Percentiles rank a stretch among this genome's conserved stretches.
Conservation (phyloP, 2,329 filamentous ascomycete species). For the Colletotrichum orchidophilum region DNA sequence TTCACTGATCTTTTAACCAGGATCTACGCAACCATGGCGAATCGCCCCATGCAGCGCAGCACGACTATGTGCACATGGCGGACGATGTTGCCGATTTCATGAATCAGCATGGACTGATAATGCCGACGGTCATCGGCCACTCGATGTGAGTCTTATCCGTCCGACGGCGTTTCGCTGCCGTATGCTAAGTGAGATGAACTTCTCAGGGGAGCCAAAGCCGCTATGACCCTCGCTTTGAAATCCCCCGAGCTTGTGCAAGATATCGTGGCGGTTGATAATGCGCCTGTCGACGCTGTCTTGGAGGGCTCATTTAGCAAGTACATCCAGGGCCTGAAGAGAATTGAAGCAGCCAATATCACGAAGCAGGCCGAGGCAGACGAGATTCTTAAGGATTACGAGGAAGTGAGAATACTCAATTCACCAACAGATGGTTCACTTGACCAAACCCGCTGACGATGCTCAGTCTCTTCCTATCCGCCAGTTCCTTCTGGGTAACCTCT, state of each 20-base stretch:
- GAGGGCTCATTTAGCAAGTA: constrained; percentile 81
- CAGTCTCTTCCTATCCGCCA: constrained; percentile 81
- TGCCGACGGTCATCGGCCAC: constrained; percentile 86
- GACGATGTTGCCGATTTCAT: constrained; percentile 86
- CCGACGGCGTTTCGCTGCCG: background rate
- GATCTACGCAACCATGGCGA: constrained; percentile 95
- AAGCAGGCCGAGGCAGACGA: constrained; percentile 82
- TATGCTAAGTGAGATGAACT: background rate
- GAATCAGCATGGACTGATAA: constrained; percentile 71
- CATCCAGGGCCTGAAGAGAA: constrained; percentile 82
- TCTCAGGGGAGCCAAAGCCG: constrained; percentile 82
- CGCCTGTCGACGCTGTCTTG: constrained; percentile 82
- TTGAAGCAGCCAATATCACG: constrained; percentile 74
- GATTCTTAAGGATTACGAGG: constrained; percentile 79
- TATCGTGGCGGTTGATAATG: constrained; percentile 90
- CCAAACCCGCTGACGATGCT: background rate
- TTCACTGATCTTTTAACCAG: constrained; percentile 50
- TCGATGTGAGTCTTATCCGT: constrained; percentile 73
- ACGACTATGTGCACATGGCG: constrained; percentile 86
- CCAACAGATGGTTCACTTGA: too few species aligned
- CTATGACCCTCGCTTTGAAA: constrained; percentile 85
- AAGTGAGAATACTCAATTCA: constrained; percentile 53
- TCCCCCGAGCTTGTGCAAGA: constrained; percentile 73
- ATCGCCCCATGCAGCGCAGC: constrained; percentile 78
- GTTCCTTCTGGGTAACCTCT: constrained; percentile 89